phyloP scores from a whole-genome alignment of 768 basidiomycete species.

The Termitomyces sp. region DNA sequence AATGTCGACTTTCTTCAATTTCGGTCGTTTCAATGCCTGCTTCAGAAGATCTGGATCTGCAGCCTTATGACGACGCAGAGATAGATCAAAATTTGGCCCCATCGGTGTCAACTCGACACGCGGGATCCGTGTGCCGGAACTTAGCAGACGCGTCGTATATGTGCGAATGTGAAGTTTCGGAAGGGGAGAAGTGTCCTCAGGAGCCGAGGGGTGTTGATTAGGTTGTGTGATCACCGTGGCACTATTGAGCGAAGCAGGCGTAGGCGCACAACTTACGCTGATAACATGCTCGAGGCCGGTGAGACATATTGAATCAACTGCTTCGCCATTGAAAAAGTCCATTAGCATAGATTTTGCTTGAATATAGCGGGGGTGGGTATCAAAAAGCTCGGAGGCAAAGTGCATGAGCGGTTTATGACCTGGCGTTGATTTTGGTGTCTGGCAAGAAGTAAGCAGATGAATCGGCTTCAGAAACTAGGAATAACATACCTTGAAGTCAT shows the following conservation, averaged over 20 bases:
- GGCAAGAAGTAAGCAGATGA: constrained; percentile 22
- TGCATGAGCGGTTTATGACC: constrained; percentile 92
- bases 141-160: constrained; percentile 69
- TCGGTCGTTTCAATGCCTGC: constrained; percentile 76
- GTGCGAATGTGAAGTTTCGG: constrained; percentile 88
- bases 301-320: constrained; percentile 77
- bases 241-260: constrained; percentile 47
- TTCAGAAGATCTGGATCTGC: constrained; percentile 80
- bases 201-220: constrained; percentile 18
- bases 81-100: constrained; percentile 88
- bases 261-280: constrained; percentile 70
- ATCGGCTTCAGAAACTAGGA: background rate
- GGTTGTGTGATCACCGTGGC: constrained; percentile 24
- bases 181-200: constrained; percentile 42
- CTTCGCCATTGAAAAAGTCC: constrained; percentile 87
- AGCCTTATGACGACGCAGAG: constrained; percentile 65
- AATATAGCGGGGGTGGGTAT: constrained; percentile 86
- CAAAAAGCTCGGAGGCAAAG: constrained; percentile 93
- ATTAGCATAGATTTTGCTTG: constrained; percentile 91
- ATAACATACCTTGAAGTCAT: constrained; percentile 71
- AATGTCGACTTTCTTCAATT: constrained; percentile 83
- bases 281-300: constrained; percentile 86
- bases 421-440: constrained; percentile 82
- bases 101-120: constrained; percentile 79
- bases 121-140: constrained; percentile 77